These are phyloP conservation scores for Pseudoneurospora amorphoporcata DNA, from an alignment of 495 filamentous ascomycete species.

Conservation along the genomic window DNA sequence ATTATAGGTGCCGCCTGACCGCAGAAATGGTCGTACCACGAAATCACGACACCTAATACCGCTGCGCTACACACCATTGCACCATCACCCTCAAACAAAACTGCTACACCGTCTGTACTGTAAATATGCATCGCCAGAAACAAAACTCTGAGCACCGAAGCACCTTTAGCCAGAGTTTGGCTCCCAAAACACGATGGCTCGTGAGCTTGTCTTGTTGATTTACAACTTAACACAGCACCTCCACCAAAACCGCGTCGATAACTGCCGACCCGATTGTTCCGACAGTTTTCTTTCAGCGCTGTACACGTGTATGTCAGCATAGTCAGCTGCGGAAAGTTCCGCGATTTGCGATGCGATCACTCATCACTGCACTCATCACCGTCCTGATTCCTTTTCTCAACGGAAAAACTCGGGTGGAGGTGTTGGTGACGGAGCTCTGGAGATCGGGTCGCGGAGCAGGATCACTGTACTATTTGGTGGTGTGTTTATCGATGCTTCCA, in stretches of 20 bases:
- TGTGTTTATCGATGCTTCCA: too few relatives aligned
- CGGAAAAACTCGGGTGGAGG: not conserved
- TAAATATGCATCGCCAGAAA: not conserved
- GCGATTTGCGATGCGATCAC: not conserved
- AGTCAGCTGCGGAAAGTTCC: not conserved
- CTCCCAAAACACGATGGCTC: not conserved
- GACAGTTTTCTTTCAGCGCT: not conserved
- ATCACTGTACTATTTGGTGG: not conserved
- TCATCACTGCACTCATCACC: not conserved
- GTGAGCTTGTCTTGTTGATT: too few relatives aligned
- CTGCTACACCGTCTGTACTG: not conserved
- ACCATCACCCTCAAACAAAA: not conserved
- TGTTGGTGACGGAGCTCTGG: not conserved
- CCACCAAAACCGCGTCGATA: not conserved
- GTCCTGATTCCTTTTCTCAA: not conserved
- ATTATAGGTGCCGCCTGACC: not conserved
- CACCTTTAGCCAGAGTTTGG: not conserved
- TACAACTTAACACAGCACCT: not conserved
- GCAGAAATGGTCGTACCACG: not conserved
- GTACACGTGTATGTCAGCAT: not conserved
- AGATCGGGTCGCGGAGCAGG: not conserved
- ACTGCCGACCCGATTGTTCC: not conserved
- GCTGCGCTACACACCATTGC: not conserved
- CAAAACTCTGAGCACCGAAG: not conserved
- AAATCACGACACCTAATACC: not conserved